These are phyloP conservation scores for Metschnikowia shivogae DNA, from an alignment of 805 yeast species.

Conservation along the genomic window DNA sequence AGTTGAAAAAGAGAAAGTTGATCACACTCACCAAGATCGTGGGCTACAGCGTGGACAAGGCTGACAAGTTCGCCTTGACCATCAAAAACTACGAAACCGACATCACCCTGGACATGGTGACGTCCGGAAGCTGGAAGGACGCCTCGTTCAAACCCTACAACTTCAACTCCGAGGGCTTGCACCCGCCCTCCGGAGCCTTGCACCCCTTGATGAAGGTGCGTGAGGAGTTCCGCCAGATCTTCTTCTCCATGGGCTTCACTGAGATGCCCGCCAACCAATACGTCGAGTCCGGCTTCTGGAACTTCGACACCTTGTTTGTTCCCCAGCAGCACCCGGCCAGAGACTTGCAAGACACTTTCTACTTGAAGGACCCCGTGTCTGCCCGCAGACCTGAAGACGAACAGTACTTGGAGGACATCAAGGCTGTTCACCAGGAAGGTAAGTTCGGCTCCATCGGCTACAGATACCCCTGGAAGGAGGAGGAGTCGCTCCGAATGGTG, in stretches of 20 bases:
- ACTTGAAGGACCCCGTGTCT: constrained; percentile 83
- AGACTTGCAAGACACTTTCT: constrained; percentile 97
- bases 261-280: constrained; percentile 99
- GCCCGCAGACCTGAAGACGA: constrained; percentile 83
- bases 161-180: constrained; percentile 90
- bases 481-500: constrained; percentile 86
- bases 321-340: constrained; percentile 99
- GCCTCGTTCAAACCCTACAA: constrained; percentile 91
- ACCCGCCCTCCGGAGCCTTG: constrained; percentile 84
- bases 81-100: constrained; percentile 87
- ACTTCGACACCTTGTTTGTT: constrained; percentile 91
- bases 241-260: constrained; percentile 95
- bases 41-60: constrained; percentile 75
- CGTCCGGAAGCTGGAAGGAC: constrained; percentile 74
- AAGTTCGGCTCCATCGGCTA: constrained; percentile 94
- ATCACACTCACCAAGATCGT: constrained; percentile 64
- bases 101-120: constrained; percentile 88
- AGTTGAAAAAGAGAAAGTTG: constrained; percentile 92
- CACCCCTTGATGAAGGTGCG: constrained; percentile 96
- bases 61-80: constrained; percentile 76
- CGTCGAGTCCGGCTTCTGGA: constrained; percentile 99
- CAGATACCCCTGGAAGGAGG: constrained; percentile 95
- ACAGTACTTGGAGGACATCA: constrained; percentile 71
- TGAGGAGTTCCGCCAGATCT: constrained; percentile 96
- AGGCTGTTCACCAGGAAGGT: constrained; percentile 83